Evolutionary conservation across 2,329 filamentous ascomycete genomes (phyloP).

Genomic region (Aureobasidium zeae): DNA sequence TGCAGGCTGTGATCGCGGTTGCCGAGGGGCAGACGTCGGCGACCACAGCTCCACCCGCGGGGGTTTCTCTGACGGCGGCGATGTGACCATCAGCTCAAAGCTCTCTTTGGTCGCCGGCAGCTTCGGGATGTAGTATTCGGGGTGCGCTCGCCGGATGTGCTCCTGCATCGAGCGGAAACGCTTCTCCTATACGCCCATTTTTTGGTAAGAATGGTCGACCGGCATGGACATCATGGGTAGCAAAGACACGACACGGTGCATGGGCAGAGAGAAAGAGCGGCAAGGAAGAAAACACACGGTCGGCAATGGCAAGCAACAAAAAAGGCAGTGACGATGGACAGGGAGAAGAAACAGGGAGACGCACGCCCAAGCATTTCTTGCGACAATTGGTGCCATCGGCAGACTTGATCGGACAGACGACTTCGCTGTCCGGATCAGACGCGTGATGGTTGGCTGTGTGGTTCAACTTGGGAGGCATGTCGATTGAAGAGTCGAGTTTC

Average conservation of each 20-base stretch:
- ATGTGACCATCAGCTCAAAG: slow-evolving; percentile 93
- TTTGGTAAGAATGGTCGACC: slow-evolving; percentile 1
- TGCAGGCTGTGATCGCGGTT: slow-evolving; percentile 12
- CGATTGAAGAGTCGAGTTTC: slow-evolving; percentile 21
- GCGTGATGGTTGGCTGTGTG: slow-evolving; percentile 59
- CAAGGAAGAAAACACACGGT: background rate
- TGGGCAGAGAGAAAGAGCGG: slow-evolving; percentile 1
- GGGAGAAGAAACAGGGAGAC: slow-evolving; percentile 37
- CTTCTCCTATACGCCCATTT: slow-evolving; percentile 58
- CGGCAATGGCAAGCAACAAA: slow-evolving; percentile 2
- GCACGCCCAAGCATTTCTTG: slow-evolving; percentile 95
- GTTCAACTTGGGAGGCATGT: slow-evolving; percentile 81
- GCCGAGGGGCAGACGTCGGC: slow-evolving; percentile 17
- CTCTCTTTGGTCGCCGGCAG: slow-evolving; percentile 96
- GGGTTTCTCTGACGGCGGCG: slow-evolving; percentile 65
- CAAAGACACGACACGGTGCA: too few relatives aligned
- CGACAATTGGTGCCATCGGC: slow-evolving; percentile 95
- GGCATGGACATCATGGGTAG: background rate
- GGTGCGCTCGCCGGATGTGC: slow-evolving; percentile 94
- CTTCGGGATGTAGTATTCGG: slow-evolving; percentile 95
- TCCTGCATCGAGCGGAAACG: slow-evolving; percentile 98
- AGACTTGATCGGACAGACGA: slow-evolving; percentile 90
- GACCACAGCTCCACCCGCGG: slow-evolving; percentile 26
- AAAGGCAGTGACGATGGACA: slow-evolving; percentile 7
- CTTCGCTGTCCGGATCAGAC: slow-evolving; percentile 86